Base-by-base conservation (phyloP, 306 rosid genomes). In the Hippophae gyantsensis region DNA sequence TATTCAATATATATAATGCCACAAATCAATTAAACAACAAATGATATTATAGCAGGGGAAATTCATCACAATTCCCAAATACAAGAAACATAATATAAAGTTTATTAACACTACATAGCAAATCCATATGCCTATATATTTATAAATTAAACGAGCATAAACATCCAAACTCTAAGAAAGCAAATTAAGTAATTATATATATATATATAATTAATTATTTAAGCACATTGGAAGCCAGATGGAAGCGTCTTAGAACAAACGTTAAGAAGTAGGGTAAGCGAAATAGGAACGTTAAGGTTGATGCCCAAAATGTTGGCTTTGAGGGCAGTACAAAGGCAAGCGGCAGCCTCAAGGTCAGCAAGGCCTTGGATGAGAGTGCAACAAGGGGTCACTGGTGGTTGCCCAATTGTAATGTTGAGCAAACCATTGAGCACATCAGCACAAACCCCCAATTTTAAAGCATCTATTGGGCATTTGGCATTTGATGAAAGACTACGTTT, bases 241-340 rank as follows among this genome's bases (percentile, higher is more conserved):
- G 97, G 95, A 25, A 49, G 69, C 8, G 43, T 60, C 55, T 54
- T 66, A 3, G 63, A 46, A 72, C 97, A 89, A 48, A 70, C 82
- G 55, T 89, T 81, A 42, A 89, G 89, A 53, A 89, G 92, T 74
- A 89, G 70, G 73, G 68, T 81, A 25, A 89, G 92, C 2, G 89
- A 68, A 56, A 86, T 0, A 0, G 95, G 97, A 64, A 89, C 23
- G 75, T 89, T 83, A 47, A 89, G 77, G 66, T 66, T 76, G 67
- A 78, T 78, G 48, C 95, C 95, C 57, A 89, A 63, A 65, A 86
- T 77, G 63, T 65, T 78, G 6, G 92, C 95, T 12, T 2, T 86
- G 23, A 86, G 71, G 44, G 81, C 97, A 64, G 95, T 89, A 81
- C 95, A 89, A 11, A 89, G 89, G 68, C 97, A 89, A 7, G 72